Percentiles rank a stretch among this genome's conserved stretches.
Conservation (phyloP, 2,329 filamentous ascomycete species). For the Talaromyces verruculosus region DNA sequence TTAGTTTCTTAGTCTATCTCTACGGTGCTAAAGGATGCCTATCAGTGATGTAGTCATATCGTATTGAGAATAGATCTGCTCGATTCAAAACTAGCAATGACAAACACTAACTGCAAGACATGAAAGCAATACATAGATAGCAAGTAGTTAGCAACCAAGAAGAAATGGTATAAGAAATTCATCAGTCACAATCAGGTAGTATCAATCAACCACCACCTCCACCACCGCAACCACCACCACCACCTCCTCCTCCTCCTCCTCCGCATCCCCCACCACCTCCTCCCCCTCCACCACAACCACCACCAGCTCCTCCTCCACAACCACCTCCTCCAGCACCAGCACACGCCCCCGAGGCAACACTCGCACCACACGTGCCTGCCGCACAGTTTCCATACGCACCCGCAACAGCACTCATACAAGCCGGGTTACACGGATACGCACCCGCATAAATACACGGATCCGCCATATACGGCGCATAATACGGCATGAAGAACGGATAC, state of each 20-base stretch:
- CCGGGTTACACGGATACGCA: conserved; percentile 48
- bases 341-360: conserved; percentile 47
- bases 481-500: conserved; percentile 46
- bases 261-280: conserved; percentile 30
- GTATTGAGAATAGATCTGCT: not conserved
- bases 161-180: not conserved
- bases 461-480: conserved; percentile 50
- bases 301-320: conserved; percentile 38
- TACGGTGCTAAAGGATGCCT: not conserved
- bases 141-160: not conserved
- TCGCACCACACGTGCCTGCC: conserved; percentile 45
- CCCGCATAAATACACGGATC: conserved; percentile 44
- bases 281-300: conserved; percentile 35
- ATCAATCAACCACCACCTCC: conserved; percentile 24
- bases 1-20: not conserved
- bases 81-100: not conserved
- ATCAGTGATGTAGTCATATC: not conserved
- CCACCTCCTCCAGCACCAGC: conserved; percentile 29
- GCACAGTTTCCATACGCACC: conserved; percentile 51
- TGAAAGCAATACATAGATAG: not conserved
- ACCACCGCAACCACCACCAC: conserved; percentile 18
- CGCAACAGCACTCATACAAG: conserved; percentile 43
- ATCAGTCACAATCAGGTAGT: not conserved
- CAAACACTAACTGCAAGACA: not conserved
- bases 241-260: conserved; percentile 29